A percentile compares a stretch with the other conserved stretches of the same genome.
These are phyloP conservation scores for Cryptosporidium muris DNA, from an alignment of 169 alveolate species.

Conservation along the genomic window DNA sequence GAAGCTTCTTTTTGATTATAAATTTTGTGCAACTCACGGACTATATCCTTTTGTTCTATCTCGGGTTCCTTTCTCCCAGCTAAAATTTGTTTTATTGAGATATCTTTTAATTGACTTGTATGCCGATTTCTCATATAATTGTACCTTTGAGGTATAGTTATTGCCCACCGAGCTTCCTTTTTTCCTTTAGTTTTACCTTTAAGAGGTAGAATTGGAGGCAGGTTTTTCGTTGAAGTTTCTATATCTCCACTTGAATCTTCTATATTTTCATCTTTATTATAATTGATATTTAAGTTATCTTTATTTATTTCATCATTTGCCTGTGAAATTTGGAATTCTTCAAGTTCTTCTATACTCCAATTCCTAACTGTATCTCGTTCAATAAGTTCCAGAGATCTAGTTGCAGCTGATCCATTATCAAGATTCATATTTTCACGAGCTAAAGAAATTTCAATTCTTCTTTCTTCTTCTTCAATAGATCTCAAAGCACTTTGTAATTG, in stretches of 20 bases:
- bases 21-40: conserved; percentile 28
- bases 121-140: conserved; percentile 57
- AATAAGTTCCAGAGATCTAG: conserved; percentile 38
- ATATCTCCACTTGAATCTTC: not conserved
- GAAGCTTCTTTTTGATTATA: conserved; percentile 10
- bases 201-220: not conserved
- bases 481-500: conserved; percentile 56
- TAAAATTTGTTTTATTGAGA: conserved; percentile 42
- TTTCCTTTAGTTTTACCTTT: not conserved
- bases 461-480: conserved; percentile 47
- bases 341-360: not conserved
- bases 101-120: conserved; percentile 49
- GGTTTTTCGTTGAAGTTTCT: not conserved
- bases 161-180: not conserved
- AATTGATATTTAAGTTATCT: not conserved
- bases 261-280: not conserved
- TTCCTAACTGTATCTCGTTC: conserved; percentile 16
- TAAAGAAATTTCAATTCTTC: conserved; percentile 7
- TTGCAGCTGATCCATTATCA: conserved; percentile 7
- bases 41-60: conserved; percentile 42
- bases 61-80: conserved; percentile 23
- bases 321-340: not conserved
- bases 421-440: conserved; percentile 2
- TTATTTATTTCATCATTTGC: not conserved
- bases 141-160: conserved; percentile 54